A percentile compares a stretch with the other conserved stretches of the same genome.
Conservation (phyloP, 345 rosid genomes). For the Diplotaxis tenuifolia region DNA sequence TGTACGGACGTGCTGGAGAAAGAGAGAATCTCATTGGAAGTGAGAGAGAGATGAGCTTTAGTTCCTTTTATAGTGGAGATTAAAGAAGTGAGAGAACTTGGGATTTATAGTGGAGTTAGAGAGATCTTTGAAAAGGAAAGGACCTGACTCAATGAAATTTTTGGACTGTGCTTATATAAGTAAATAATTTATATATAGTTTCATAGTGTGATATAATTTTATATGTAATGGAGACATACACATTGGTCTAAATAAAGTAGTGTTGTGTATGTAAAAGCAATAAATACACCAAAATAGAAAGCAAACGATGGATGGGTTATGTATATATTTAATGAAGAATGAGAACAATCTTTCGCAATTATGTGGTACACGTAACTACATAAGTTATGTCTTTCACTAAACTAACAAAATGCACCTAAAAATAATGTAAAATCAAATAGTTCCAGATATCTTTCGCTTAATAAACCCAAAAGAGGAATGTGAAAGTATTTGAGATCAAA, state of each 20-base stretch:
- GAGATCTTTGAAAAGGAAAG: conserved; percentile 33
- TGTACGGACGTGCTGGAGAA: conserved; percentile 23
- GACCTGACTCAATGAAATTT: conserved; percentile 13
- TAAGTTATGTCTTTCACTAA: neutral
- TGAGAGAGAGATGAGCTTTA: conserved; percentile 20
- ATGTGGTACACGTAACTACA: conserved; percentile 11
- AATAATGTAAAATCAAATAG: neutral
- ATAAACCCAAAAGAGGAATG: conserved; percentile 4
- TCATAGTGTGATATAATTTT: neutral
- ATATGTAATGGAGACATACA: neutral
- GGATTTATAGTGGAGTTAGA: conserved; percentile 26
- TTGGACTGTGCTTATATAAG: conserved; percentile 18
- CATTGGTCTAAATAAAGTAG: neutral
- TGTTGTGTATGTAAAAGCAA: conserved; percentile 32
- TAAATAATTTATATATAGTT: neutral
- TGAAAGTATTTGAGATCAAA: neutral
- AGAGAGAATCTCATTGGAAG: conserved; percentile 27
- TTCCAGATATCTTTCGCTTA: neutral
- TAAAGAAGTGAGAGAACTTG: conserved; percentile 8
- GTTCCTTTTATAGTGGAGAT: conserved; percentile 26
- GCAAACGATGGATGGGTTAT: neutral
- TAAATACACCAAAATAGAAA: conserved; percentile 14
- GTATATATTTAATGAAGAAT: conserved; percentile 14
- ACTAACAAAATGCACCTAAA: neutral
- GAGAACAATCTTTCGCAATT: conserved; percentile 13